A percentile compares a stretch with the other conserved stretches of the same genome.
Conservation (phyloP, 2,329 filamentous ascomycete genomes). For the Beauveria brongniartii region DNA sequence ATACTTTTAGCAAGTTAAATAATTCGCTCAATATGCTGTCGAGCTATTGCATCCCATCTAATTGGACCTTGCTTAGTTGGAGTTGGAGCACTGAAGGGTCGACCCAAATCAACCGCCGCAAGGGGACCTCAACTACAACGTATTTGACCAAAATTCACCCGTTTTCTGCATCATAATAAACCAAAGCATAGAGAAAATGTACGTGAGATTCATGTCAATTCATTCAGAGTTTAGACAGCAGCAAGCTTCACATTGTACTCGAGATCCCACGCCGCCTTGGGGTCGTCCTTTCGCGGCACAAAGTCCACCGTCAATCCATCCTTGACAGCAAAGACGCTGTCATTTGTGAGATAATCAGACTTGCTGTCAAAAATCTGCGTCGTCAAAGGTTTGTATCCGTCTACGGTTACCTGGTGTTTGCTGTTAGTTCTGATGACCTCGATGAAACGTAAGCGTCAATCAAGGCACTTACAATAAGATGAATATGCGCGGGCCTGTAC, state of each 20-base stretch:
- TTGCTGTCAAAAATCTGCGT: slow-evolving; percentile 66
- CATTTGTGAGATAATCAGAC: slow-evolving; percentile 50
- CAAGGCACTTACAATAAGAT: slow-evolving; percentile 22
- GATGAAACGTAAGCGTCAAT: no score
- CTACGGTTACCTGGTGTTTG: slow-evolving; percentile 31
- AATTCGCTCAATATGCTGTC: no score
- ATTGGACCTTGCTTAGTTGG: no score
- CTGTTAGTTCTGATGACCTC: background rate
- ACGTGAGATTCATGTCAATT: background rate
- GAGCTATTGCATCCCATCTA: no score
- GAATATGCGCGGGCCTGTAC: slow-evolving; percentile 31
- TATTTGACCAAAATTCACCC: no score
- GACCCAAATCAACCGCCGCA: no score
- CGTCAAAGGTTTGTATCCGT: slow-evolving; percentile 59
- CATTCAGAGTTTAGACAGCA: slow-evolving; percentile 15
- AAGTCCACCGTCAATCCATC: slow-evolving; percentile 39
- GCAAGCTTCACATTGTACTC: slow-evolving; percentile 51
- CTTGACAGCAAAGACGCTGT: slow-evolving; percentile 49
- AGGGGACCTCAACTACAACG: no score
- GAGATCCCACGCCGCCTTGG: slow-evolving; percentile 48
- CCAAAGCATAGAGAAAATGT: background rate
- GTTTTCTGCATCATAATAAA: background rate
- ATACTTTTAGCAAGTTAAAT: background rate
- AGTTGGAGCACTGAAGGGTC: no score
- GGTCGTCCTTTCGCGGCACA: slow-evolving; percentile 25